phyloP scores from a whole-genome alignment of 1,139 yeast species.

The Zygoascus hellenicus region DNA sequence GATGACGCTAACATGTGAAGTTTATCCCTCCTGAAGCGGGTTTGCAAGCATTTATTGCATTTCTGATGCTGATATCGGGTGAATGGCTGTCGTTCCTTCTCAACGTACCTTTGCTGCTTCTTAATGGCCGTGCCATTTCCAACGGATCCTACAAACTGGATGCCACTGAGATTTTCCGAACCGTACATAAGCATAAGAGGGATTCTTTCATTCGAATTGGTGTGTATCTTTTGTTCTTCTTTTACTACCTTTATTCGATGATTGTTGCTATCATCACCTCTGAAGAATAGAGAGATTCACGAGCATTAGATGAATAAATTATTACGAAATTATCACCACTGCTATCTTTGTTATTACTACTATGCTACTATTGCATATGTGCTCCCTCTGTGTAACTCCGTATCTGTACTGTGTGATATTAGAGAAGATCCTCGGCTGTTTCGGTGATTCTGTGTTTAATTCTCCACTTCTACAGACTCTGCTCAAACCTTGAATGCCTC shows the following conservation, averaged over 20 bases:
- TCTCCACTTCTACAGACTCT: too few relatives aligned
- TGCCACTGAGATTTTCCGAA: slow-evolving; percentile 93
- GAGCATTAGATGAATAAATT: too few relatives aligned
- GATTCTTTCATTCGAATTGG: slow-evolving; percentile 84
- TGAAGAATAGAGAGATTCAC: slow-evolving; percentile 6
- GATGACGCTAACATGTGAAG: slow-evolving; percentile 13
- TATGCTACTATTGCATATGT: too few relatives aligned
- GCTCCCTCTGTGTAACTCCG: too few relatives aligned
- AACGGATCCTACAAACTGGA: slow-evolving; percentile 73
- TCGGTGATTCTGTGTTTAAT: too few relatives aligned
- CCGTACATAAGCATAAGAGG: slow-evolving; percentile 79
- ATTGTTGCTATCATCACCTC: slow-evolving; percentile 66
- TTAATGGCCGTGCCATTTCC: slow-evolving; percentile 65
- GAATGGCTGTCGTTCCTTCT: slow-evolving; percentile 82
- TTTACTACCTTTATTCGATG: slow-evolving; percentile 89
- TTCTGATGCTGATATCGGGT: slow-evolving; percentile 67
- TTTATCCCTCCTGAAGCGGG: slow-evolving; percentile 82
- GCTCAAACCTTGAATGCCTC: too few relatives aligned
- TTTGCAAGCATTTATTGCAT: slow-evolving; percentile 63
- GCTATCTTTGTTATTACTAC: too few relatives aligned
- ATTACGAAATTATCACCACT: too few relatives aligned
- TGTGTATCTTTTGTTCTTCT: slow-evolving; percentile 80
- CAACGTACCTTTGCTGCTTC: slow-evolving; percentile 73
- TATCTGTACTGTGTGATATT: too few relatives aligned
- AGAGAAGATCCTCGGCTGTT: too few relatives aligned